Base-by-base conservation (phyloP, 2,329 filamentous ascomycete genomes). In the Fusarium papillatum region DNA sequence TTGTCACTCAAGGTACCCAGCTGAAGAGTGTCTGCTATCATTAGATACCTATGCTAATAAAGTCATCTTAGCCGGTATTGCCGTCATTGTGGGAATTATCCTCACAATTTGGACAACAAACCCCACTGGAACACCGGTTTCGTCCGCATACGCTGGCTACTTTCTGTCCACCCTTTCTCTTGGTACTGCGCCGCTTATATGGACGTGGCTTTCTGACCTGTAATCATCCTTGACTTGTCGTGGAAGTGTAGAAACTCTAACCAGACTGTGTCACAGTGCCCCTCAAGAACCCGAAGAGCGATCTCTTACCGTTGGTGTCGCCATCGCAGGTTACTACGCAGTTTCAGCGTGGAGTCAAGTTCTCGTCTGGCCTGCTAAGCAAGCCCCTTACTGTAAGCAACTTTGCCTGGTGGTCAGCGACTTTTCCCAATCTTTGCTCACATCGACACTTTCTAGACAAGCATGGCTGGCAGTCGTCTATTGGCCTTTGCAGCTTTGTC, bases 41-140 rank as follows among this genome's bases (percentile, higher is more conserved):
- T 41, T 41, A n/a, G 38, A 7, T 19, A n/a, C n/a, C n/a, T n/a
- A 39, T n/a, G 9, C 39, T 41, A 41, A 41, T 19, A 41, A n/a
- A 41, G 0, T 8, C 9, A 19, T 41, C 39, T 46, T 3, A 72
- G 85, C 82, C 22, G 63, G 85, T 3, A 88, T 90, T 61, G 87
- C 85, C 1, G 80, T 89, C 5, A 81, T 88, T 5, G 85, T 86
- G 2, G 85, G 84, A 66, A 87, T 89, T 36, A 86, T 86, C n/a
- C 88, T 90, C 87, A 88, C 84, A 26, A 80, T 88, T n/a, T 90
- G 88, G 88, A 89, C 88, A 0, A 78, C 83, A 2, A 83, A 87
- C 34, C 87, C 88, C 0, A 74, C 76, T 4, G 79, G 81, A 1
- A 85, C 87, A 1, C 82, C 86, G 0, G 64, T 90, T 1, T 84